Conservation (phyloP, 2,329 filamentous ascomycete genomes). For the Periconia digitata region DNA sequence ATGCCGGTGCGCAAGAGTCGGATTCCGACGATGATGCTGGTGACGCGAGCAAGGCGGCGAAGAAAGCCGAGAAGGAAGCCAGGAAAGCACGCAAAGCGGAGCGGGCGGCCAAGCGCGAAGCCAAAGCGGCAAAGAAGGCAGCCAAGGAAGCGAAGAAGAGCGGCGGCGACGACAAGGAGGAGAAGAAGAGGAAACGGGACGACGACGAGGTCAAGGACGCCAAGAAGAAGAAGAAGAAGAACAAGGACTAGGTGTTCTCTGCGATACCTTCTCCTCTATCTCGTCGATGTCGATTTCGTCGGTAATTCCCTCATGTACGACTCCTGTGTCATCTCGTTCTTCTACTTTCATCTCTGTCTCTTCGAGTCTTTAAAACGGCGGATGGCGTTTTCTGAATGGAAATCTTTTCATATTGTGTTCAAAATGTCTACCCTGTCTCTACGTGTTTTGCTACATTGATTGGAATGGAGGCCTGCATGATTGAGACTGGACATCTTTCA, state of each 20-base stretch:
- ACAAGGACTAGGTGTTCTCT: conserved; percentile 35
- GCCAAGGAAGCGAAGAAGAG: conserved; percentile 56
- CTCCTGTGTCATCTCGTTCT: conserved; percentile 10
- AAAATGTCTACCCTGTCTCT: too few species aligned
- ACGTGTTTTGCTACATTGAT: too few species aligned
- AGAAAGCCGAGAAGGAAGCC: conserved; percentile 46
- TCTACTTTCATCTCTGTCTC: too few species aligned
- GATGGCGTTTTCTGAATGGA: too few species aligned
- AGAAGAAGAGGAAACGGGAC: conserved; percentile 53
- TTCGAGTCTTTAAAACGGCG: too few species aligned
- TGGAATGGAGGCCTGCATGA: too few species aligned
- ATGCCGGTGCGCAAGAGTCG: conserved; percentile 39
- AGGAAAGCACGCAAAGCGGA: conserved; percentile 48
- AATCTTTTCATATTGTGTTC: too few species aligned
- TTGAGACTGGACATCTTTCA: too few species aligned
- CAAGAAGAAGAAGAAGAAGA: conserved; percentile 68
- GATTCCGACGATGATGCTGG: conserved; percentile 36
- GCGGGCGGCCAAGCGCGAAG: conserved; percentile 41
- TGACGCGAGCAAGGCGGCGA: conserved; percentile 41
- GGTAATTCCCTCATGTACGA: conserved; percentile 6
- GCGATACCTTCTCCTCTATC: too few species aligned
- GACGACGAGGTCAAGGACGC: conserved; percentile 59
- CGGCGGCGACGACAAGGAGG: conserved; percentile 58
- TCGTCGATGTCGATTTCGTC: too few species aligned
- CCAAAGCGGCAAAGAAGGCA: conserved; percentile 56